phyloP scores from a whole-genome alignment of 441 rosid species.

The Bruguiera hainesii region DNA sequence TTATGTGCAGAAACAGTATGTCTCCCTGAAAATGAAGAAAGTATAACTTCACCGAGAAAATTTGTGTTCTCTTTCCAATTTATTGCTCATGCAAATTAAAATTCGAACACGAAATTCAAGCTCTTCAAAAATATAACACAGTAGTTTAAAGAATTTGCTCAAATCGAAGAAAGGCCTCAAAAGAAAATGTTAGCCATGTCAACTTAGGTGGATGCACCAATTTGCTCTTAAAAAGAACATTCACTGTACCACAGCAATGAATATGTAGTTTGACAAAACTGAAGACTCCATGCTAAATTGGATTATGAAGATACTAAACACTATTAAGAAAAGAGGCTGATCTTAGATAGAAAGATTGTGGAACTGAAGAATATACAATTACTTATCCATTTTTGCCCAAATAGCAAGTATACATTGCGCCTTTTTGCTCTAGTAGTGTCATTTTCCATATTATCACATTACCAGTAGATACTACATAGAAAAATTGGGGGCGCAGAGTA shows the following conservation, averaged over 20 bases:
- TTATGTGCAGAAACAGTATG: conserved; percentile 87
- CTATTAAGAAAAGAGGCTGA: too few species aligned
- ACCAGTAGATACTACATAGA: not conserved
- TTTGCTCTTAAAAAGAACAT: not conserved
- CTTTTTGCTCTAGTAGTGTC: not conserved
- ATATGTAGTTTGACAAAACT: too few species aligned
- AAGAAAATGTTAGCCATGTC: not conserved
- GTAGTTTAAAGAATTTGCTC: not conserved
- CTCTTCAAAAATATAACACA: not conserved
- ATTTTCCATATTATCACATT: not conserved
- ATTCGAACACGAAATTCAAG: too few species aligned
- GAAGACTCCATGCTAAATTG: too few species aligned
- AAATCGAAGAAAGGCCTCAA: not conserved
- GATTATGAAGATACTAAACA: too few species aligned
- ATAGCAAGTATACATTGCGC: not conserved
- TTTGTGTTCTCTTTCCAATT: too few species aligned
- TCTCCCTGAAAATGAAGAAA: conserved; percentile 66
- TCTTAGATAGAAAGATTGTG: too few species aligned
- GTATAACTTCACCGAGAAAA: too few species aligned
- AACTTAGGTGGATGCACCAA: not conserved
- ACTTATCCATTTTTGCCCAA: not conserved
- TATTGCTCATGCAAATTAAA: too few species aligned
- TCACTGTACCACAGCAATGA: not conserved
- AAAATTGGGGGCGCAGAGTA: not conserved
- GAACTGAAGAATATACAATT: not conserved